Conservation (phyloP, 2,329 filamentous ascomycete species). For the Cladobotryum mycophilum region DNA sequence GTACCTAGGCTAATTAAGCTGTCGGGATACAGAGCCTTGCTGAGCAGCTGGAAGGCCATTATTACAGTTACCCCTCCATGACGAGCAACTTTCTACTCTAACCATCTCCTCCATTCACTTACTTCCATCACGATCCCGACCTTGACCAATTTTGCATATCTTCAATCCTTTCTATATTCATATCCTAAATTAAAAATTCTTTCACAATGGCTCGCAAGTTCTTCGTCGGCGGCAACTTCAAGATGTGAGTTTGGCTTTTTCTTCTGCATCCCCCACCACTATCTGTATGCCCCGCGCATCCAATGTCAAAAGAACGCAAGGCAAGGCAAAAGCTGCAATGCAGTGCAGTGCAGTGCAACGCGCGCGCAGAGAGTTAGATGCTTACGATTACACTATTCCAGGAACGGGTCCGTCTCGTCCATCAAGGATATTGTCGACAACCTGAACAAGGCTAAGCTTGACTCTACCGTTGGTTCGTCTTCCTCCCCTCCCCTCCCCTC, state of each 20-base stretch:
- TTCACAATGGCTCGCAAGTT: slow-evolving; percentile 87
- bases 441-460: slow-evolving; percentile 79
- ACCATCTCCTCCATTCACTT: neutral
- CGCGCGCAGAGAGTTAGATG: neutral
- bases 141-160: neutral
- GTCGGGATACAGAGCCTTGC: too few relatives aligned
- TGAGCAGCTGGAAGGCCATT: too few relatives aligned
- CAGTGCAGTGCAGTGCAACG: slow-evolving; percentile 2
- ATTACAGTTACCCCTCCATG: neutral
- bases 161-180: neutral
- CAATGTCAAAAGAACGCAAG: slow-evolving; percentile 24
- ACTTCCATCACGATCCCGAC: neutral
- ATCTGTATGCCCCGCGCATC: slow-evolving; percentile 11
- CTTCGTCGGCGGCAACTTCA: slow-evolving; percentile 99
- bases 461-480: slow-evolving; percentile 63
- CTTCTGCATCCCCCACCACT: slow-evolving; percentile 13
- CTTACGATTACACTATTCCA: slow-evolving; percentile 30
- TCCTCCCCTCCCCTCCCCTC: neutral
- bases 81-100: neutral
- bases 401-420: slow-evolving; percentile 88
- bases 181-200: slow-evolving; percentile 18
- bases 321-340: neutral
- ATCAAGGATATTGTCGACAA: slow-evolving; percentile 87
- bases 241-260: slow-evolving; percentile 65
- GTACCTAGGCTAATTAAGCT: too few relatives aligned